Conservation (phyloP, 345 rosid genomes). For the Atalantia buxifolia region DNA sequence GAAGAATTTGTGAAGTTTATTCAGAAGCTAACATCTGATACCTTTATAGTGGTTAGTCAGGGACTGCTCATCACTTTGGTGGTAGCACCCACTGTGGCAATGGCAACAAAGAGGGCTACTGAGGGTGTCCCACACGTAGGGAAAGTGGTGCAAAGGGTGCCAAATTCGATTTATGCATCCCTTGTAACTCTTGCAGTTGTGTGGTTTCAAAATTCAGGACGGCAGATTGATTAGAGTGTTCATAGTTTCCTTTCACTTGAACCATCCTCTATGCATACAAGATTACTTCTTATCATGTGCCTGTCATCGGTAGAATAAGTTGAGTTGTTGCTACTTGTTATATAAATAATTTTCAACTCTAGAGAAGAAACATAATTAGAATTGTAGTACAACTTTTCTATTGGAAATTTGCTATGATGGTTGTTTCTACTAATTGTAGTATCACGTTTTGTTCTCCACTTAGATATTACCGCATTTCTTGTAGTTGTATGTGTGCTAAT, state of each 20-base stretch:
- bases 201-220: slow-evolving; percentile 46
- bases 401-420: neutral
- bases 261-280: neutral
- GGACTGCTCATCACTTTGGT: slow-evolving; percentile 72
- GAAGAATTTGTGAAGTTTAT: slow-evolving; percentile 82
- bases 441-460: neutral
- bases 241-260: neutral
- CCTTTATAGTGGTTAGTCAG: slow-evolving; percentile 64
- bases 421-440: neutral
- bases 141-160: slow-evolving; percentile 73
- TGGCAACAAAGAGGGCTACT: slow-evolving; percentile 78
- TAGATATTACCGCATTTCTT: neutral
- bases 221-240: slow-evolving; percentile 17
- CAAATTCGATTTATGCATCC: slow-evolving; percentile 76
- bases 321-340: neutral
- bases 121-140: slow-evolving; percentile 92
- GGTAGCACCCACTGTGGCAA: slow-evolving; percentile 89
- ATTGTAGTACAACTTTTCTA: neutral
- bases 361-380: neutral
- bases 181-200: slow-evolving; percentile 76
- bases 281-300: neutral
- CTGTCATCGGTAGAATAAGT: neutral
- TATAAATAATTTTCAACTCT: slow-evolving; percentile 11
- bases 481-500: no score
- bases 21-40: slow-evolving; percentile 52